These are phyloP conservation scores for Ceratorhiza oryzae-sativae DNA, from an alignment of 1,284 basidiomycete species.

Conservation along the genomic window DNA sequence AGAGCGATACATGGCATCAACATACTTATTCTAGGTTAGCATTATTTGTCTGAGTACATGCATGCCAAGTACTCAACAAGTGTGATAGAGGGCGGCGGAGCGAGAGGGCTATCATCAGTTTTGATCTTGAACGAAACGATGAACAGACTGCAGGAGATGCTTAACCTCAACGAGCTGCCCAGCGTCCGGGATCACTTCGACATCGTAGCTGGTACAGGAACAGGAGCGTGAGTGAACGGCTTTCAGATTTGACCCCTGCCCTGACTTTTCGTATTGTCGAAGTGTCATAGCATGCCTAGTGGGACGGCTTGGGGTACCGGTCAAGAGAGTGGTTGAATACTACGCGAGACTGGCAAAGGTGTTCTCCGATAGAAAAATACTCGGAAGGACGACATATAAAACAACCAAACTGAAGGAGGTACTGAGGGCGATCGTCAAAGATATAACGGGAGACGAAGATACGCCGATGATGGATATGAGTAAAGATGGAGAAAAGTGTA, in stretches of 20 bases:
- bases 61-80: no score
- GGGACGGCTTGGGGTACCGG: constrained; percentile 50
- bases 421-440: background rate
- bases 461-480: background rate
- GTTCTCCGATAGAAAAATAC: no score
- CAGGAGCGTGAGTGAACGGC: background rate
- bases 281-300: constrained; percentile 19
- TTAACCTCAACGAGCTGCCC: no score
- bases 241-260: no score
- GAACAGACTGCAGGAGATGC: no score
- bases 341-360: background rate
- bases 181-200: no score
- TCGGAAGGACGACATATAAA: no score
- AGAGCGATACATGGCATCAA: no score
- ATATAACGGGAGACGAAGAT: background rate
- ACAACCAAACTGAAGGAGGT: background rate
- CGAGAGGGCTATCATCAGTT: no score
- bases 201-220: background rate
- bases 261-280: constrained; percentile 33
- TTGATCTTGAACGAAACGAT: no score
- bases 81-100: constrained; percentile 4
- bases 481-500: background rate
- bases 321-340: constrained; percentile 42
- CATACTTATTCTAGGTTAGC: no score
- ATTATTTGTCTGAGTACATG: no score